A percentile compares a stretch with the other conserved stretches of the same genome.
These are phyloP conservation scores for Colletotrichum higginsianum DNA, from an alignment of 2,329 filamentous ascomycete genomes.

Conservation along the genomic window DNA sequence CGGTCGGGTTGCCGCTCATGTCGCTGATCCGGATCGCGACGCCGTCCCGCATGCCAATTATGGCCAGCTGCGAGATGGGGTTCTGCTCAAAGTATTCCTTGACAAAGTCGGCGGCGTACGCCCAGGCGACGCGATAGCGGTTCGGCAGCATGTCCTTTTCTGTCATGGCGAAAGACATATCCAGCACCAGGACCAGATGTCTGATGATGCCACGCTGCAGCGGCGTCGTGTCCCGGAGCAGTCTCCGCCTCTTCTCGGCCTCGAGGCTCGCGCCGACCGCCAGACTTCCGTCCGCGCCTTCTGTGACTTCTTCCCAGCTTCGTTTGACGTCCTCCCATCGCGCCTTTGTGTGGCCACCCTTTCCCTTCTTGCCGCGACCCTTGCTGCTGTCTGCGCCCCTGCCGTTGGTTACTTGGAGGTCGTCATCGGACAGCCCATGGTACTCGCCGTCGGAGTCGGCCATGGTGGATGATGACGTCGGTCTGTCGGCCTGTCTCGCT, in stretches of 20 bases:
- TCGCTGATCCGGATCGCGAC: slow-evolving; percentile 89
- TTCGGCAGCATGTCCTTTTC: slow-evolving; percentile 96
- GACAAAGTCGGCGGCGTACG: slow-evolving; percentile 89
- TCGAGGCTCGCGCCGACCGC: slow-evolving; percentile 83
- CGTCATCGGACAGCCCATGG: slow-evolving; percentile 76
- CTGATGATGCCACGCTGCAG: slow-evolving; percentile 97
- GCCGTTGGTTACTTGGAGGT: slow-evolving; percentile 62
- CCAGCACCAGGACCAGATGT: slow-evolving; percentile 91
- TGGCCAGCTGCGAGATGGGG: slow-evolving; percentile 93
- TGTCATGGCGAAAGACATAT: slow-evolving; percentile 93
- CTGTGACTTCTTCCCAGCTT: slow-evolving; percentile 81
- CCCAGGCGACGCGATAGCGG: slow-evolving; percentile 85
- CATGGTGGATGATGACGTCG: slow-evolving; percentile 61
- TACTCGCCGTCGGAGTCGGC: slow-evolving; percentile 82
- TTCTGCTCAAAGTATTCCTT: slow-evolving; percentile 98
- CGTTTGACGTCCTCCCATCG: slow-evolving; percentile 78
- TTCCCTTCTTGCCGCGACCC: slow-evolving; percentile 47
- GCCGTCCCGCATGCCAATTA: slow-evolving; percentile 94
- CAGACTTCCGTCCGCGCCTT: slow-evolving; percentile 84
- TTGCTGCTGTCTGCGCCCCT: slow-evolving; percentile 10
- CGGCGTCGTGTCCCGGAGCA: slow-evolving; percentile 94
- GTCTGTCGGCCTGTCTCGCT: neutral
- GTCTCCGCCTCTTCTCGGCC: slow-evolving; percentile 83
- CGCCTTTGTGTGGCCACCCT: slow-evolving; percentile 61
- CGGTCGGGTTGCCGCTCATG: slow-evolving; percentile 90